Evolutionary conservation across 495 filamentous ascomycete genomes (phyloP).

Genomic region (Hypoxylon fragiforme): DNA sequence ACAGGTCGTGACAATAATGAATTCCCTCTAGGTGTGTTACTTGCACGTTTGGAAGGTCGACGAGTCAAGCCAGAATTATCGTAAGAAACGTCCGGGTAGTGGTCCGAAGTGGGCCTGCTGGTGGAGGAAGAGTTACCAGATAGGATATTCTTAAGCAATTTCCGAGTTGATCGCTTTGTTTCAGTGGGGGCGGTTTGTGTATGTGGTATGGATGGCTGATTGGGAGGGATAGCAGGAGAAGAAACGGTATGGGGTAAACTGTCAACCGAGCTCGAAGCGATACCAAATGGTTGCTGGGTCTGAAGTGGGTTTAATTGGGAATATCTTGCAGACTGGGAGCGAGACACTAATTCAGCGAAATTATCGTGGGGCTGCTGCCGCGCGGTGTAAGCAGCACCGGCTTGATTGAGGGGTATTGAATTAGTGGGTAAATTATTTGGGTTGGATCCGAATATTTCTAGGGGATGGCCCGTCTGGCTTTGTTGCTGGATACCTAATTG

Average conservation of each 20-base stretch:
- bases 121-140: constrained; percentile 42
- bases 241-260: constrained; percentile 43
- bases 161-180: constrained; percentile 48
- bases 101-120: constrained; percentile 39
- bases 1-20: constrained; percentile 35
- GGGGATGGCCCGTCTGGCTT: constrained; percentile 18
- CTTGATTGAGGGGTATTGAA: constrained; percentile 40
- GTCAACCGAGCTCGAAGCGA: constrained; percentile 43
- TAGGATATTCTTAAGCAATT: constrained; percentile 51
- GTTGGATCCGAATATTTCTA: constrained; percentile 26
- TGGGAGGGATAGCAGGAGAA: constrained; percentile 32
- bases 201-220: constrained; percentile 38
- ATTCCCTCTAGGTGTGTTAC: constrained; percentile 40
- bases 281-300: constrained; percentile 29
- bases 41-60: constrained; percentile 53
- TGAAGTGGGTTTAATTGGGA: constrained; percentile 39
- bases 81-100: constrained; percentile 45
- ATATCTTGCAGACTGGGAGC: constrained; percentile 43
- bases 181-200: constrained; percentile 42
- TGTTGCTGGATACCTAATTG: constrained; percentile 28
- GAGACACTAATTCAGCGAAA: constrained; percentile 41
- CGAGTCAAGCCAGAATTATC: constrained; percentile 48
- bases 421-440: constrained; percentile 35
- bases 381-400: constrained; percentile 33
- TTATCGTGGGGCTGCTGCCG: constrained; percentile 39